Evolutionary conservation across 2,329 filamentous ascomycete species (phyloP).

Genomic region (Fusarium paranaense): DNA sequence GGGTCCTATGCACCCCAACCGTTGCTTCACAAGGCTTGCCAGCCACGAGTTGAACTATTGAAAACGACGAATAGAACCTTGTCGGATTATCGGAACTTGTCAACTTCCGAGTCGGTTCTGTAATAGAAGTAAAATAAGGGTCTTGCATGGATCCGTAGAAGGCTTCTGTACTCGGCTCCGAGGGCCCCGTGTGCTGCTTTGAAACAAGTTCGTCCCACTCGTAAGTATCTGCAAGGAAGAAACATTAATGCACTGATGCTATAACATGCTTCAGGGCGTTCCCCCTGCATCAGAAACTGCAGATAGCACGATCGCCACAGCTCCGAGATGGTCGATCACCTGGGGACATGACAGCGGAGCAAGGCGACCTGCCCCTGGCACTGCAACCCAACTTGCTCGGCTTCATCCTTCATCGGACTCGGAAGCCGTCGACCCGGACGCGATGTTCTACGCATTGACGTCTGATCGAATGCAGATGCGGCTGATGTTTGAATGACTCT

Average conservation of each 20-base stretch:
- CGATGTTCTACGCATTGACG: neutral
- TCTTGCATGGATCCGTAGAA: neutral
- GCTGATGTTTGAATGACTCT: neutral
- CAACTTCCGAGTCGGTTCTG: slow-evolving; percentile 3
- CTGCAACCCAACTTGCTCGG: slow-evolving; percentile 24
- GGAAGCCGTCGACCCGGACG: slow-evolving; percentile 27
- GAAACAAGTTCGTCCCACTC: slow-evolving; percentile 7
- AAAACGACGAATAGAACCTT: neutral
- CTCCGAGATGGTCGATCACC: slow-evolving; percentile 13
- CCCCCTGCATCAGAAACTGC: slow-evolving; percentile 28
- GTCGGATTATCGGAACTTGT: slow-evolving; percentile 6
- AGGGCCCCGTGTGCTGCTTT: neutral
- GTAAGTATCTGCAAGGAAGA: slow-evolving; percentile 19
- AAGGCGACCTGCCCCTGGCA: slow-evolving; percentile 24
- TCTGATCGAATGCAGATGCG: slow-evolving; percentile 1
- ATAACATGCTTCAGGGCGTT: slow-evolving; percentile 23
- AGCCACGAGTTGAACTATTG: slow-evolving; percentile 5
- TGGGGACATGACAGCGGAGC: slow-evolving; percentile 1
- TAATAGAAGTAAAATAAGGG: slow-evolving; percentile 5
- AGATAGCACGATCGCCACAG: slow-evolving; percentile 18
- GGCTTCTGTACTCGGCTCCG: neutral
- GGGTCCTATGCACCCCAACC: slow-evolving; percentile 23
- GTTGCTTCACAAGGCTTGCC: slow-evolving; percentile 16
- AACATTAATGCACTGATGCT: slow-evolving; percentile 9
- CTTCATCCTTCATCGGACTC: slow-evolving; percentile 18